Base-by-base conservation (phyloP, 2,329 filamentous ascomycete species). In the Apiospora phragmitis region DNA sequence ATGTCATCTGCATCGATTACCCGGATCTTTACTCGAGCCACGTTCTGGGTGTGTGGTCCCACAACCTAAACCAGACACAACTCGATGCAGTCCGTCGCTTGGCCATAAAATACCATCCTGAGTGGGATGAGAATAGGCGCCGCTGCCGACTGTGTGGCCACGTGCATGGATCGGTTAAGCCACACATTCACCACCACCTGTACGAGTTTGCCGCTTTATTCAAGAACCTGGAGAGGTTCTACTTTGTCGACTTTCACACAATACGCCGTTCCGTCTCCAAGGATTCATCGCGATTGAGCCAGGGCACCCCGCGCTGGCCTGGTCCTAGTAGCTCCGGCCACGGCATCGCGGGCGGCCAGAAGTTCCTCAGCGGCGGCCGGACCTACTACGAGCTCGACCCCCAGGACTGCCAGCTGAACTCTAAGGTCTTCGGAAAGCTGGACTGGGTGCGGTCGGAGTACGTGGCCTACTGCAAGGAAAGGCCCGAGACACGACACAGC, bases 201-300 rank as follows among this genome's bases (percentile, higher is more conserved):
- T 85, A 84, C 73, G 82, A 85, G 67, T 84, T 86, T 42, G 76
- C 84, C 8, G 79, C 82, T 2, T 76, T 83, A 12, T 80, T 83
- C 71, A 75, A 83, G 18, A 83, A 81, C 18, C 76, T 86, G 7
- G 80, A 85, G 70, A 77, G 80, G 1, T 84, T 86, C 59, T 85
- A 83, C 71, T 82, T 86, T 65, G 76, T 86, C 29, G 84, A 86
- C 72, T 84, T 83, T 68, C 76, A 83, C 7, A 81, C 83, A 4
- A 71, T 83, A 79, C 79, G 8, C 80, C 79, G 66, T 38, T 68
- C 72, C 18, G n/a, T 7, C 47, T 55, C 26, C 26, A 55, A 55
- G 16, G 49, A 18, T 18, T 5, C 21, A 0, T 59, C 51, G 21
- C 51, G 3, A 35, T 2, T 21, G 14, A n/a, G 14, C 26, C 18